A percentile compares a stretch with the other conserved stretches of the same genome.
Evolutionary conservation across 768 basidiomycete species (phyloP).

Genomic region (Mycena chlorophos): DNA sequence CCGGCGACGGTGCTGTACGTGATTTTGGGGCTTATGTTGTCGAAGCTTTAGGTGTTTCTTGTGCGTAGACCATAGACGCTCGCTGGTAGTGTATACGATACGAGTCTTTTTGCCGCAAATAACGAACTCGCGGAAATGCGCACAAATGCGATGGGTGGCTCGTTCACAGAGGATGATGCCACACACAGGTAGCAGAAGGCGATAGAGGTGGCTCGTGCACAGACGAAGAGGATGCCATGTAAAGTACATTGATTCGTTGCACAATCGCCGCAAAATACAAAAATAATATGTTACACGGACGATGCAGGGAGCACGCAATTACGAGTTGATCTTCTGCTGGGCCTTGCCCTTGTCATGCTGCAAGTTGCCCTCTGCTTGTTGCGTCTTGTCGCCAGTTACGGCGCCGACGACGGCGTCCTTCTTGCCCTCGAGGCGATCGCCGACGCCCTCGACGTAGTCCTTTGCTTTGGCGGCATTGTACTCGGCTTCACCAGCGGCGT

Average conservation of each 20-base stretch:
- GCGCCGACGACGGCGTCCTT: conserved; percentile 38
- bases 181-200: too few relatives aligned
- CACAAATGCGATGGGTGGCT: too few relatives aligned
- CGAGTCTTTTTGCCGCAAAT: too few relatives aligned
- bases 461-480: conserved; percentile 36
- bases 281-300: background rate
- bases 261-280: background rate
- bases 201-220: too few relatives aligned
- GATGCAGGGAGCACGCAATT: too few relatives aligned
- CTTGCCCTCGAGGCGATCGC: conserved; percentile 39
- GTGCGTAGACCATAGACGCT: too few relatives aligned
- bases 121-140: too few relatives aligned
- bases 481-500: conserved; percentile 39
- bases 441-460: conserved; percentile 38
- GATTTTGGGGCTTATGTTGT: conserved; percentile 66
- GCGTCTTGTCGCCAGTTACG: conserved; percentile 37
- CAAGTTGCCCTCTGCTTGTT: conserved; percentile 43
- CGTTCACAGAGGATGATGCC: too few relatives aligned
- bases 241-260: background rate
- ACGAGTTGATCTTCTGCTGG: conserved; percentile 47
- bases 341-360: conserved; percentile 50
- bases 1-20: conserved; percentile 79
- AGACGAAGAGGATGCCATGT: too few relatives aligned
- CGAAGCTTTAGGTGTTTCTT: conserved; percentile 42
- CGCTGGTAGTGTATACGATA: too few relatives aligned